Percentiles rank a stretch among this genome's conserved stretches.
Evolutionary conservation across 1,284 basidiomycete species (phyloP).

Genomic region (Stereum hirsutum): DNA sequence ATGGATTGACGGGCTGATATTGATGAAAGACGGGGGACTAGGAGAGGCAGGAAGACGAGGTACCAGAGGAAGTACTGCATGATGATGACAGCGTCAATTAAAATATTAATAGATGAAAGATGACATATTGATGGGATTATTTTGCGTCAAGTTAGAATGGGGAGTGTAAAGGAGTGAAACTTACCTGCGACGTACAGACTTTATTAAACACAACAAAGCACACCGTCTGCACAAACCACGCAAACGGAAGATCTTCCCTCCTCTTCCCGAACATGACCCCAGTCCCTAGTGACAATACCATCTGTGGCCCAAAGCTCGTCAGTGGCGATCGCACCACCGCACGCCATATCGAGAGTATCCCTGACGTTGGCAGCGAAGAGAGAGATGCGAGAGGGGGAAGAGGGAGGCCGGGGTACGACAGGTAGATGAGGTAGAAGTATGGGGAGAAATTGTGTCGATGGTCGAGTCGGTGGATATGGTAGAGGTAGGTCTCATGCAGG

Average conservation of each 20-base stretch:
- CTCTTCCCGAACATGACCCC: constrained; percentile 57
- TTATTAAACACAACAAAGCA: constrained; percentile 95
- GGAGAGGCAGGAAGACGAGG: constrained; percentile 80
- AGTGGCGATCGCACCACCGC: constrained; percentile 50
- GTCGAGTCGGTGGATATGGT: constrained; percentile 87
- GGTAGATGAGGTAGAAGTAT: constrained; percentile 93
- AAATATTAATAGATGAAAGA: too few species aligned
- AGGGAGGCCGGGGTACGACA: constrained; percentile 46
- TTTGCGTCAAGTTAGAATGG: neutral
- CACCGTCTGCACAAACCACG: constrained; percentile 89
- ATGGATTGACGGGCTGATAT: constrained; percentile 38
- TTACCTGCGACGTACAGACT: constrained; percentile 94
- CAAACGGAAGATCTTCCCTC: constrained; percentile 55
- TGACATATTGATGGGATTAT: neutral
- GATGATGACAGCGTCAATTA: neutral
- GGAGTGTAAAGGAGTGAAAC: neutral
- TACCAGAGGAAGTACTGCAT: constrained; percentile 98
- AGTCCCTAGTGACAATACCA: constrained; percentile 54
- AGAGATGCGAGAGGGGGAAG: constrained; percentile 21
- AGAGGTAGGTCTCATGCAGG: constrained; percentile 87
- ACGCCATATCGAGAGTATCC: constrained; percentile 37
- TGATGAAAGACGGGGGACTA: constrained; percentile 60
- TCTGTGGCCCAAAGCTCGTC: constrained; percentile 68
- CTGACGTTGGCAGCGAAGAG: too few species aligned
- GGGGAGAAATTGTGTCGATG: constrained; percentile 98